Evolutionary conservation across 2,329 filamentous ascomycete species (phyloP), one percentile per base, ranked within the genome.

Genomic region (Sporothrix schenckii): DNA sequence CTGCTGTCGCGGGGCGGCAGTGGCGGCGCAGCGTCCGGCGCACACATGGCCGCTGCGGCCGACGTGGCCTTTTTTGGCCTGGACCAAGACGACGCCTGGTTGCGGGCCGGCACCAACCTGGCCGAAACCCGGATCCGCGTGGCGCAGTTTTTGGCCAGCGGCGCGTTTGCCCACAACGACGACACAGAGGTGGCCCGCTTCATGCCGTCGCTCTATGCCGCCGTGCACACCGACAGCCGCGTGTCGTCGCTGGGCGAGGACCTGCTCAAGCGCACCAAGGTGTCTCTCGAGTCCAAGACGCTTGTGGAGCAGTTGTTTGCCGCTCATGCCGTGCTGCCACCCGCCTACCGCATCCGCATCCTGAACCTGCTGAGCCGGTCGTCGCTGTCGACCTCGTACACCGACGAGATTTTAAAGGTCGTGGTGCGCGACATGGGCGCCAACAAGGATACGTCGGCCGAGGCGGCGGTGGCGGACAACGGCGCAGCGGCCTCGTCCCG

Each of bases 191-290:
- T 88, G 0, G 92, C 98, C 77, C 89, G 93, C 44, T 93, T 97
- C 75, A 79, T 97, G 14, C 91, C 94, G 0, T 91, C 93, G 0
- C 80, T 98, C 0, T 93, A 92, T 77, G 93, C 94, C 5, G 90
- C 93, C 34, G 90, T 93, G 0, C 94, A 94, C 79, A 83, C 89
- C 1, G 95, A 97, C 74, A 92, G 90, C 49, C 87, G 91, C 10
- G 89, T 97, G 50, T 89, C 92, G 13, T 88, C 91, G n/a, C 82
- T 92, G n/a, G 94, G 92, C 0, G 93, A 97, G 70, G 93, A 97
- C 75, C 87, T 96, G 65, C 80, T 98, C 74, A 99, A 97, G 80
- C 86, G 94, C 74, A 91, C 88, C 41, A 86, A 88, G 1, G 86
- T 92, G 10, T 88, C 91, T 10, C 82, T 97, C 34, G 94, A 98